Base-by-base conservation (phyloP, 2,329 filamentous ascomycete genomes). In the Sclerotinia glacialis region DNA sequence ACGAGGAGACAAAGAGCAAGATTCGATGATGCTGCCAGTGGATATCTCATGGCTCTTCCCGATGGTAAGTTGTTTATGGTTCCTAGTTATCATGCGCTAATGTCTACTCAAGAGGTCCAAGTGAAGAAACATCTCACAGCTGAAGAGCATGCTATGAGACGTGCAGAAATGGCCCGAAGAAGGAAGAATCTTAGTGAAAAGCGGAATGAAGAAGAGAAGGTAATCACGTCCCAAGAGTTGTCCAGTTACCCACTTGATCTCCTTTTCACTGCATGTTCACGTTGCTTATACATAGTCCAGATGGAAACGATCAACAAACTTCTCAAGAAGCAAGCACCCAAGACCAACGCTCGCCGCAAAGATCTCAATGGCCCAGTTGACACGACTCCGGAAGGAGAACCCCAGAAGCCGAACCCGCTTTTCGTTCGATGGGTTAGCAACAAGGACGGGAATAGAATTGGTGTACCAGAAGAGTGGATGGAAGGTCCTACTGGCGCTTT, bases 301-400 rank as follows among this genome's bases (percentile, higher is more conserved):
- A 91, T 92, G 85, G 91, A 94, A 81, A 95, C 91, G 0, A 94
- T 95, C 83, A 93, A 95, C 81, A 93, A 93, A 74, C 86, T 95
- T 2, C 86, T 95, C 63, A 93, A 93, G 78, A 93, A 93, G 76
- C 91, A 93, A 76, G 90, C 91, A 0, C 89, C 91, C 31, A 93
- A 94, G 78, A 86, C 86, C 66, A 89, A 84, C 71, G 80, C 82
- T 77, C 42, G 82, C 75, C 54, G 78, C 70, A 64, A 76, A 72
- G 67, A 80, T 64, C 71, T 63, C 78, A 72, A 65, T 77, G 74
- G 76, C 37, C 76, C 77, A 16, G 77, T 77, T 16, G 84, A 83
- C 14, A 82, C 80, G 12, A 80, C 79, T 2, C 80, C 81, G 9
- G 83, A 83, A 60, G 78, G 76, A 0, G 82, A 82, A 64, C 69